Conservation (phyloP, 2,329 filamentous ascomycete genomes). For the Aurifilum marmelostoma region DNA sequence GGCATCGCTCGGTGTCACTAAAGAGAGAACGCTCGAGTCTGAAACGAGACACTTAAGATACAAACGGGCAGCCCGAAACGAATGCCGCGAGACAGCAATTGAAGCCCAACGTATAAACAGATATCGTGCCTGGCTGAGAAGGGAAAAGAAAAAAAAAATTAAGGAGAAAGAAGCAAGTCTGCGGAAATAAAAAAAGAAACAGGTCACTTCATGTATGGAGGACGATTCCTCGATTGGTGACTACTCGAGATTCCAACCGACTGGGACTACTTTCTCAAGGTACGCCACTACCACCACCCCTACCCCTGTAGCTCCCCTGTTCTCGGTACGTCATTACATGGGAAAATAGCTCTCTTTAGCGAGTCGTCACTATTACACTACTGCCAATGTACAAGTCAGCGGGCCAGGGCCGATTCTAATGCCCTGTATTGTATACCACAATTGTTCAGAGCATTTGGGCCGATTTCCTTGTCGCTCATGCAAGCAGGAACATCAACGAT, state of each 20-base stretch:
- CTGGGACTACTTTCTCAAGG: neutral
- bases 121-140: neutral
- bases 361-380: neutral
- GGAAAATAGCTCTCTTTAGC: slow-evolving; percentile 2
- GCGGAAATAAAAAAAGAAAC: neutral
- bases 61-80: neutral
- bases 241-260: neutral
- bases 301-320: slow-evolving; percentile 11
- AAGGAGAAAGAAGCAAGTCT: neutral
- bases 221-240: neutral
- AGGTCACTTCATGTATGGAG: neutral
- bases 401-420: neutral
- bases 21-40: neutral
- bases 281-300: neutral
- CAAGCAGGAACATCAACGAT: neutral
- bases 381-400: neutral
- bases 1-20: slow-evolving; percentile 24
- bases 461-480: neutral
- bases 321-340: slow-evolving; percentile 9
- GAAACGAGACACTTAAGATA: neutral
- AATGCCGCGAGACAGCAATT: neutral
- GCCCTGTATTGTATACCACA: neutral
- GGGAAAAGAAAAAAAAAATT: too few species aligned
- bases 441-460: neutral
- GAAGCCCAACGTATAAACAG: neutral